A percentile compares a stretch with the other conserved stretches of the same genome.
phyloP scores from a whole-genome alignment of 768 basidiomycete genomes.

The Paxillus involutus region DNA sequence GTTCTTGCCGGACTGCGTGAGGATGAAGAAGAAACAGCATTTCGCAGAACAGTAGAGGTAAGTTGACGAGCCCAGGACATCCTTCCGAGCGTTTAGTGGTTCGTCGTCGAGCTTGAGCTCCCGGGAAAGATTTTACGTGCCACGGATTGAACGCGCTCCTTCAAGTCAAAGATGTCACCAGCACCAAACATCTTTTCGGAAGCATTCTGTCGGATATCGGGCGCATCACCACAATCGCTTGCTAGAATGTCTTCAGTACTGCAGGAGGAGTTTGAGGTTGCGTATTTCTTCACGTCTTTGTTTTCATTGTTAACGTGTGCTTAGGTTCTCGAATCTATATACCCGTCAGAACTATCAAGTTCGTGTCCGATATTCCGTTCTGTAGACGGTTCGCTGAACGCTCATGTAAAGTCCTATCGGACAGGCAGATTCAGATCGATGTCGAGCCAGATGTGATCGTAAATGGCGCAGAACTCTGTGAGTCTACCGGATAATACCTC shows the following conservation, averaged over 20 bases:
- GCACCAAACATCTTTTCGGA: constrained; percentile 11
- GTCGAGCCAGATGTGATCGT: constrained; percentile 83
- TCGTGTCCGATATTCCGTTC: constrained; percentile 44
- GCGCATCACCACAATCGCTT: constrained; percentile 3
- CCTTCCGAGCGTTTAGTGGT: not conserved
- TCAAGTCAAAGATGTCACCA: constrained; percentile 6
- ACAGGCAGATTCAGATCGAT: constrained; percentile 77
- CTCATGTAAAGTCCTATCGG: constrained; percentile 75
- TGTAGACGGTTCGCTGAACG: constrained; percentile 43
- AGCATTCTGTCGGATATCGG: constrained; percentile 25
- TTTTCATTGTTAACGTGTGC: constrained; percentile 6
- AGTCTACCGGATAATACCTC: constrained; percentile 19
- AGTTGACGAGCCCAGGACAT: constrained; percentile 24
- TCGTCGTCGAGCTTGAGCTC: not conserved
- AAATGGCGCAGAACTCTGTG: constrained; percentile 59
- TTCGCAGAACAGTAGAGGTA: constrained; percentile 12
- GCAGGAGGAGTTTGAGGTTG: constrained; percentile 89
- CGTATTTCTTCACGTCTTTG: constrained; percentile 8
- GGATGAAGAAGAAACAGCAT: not conserved
- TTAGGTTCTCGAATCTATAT: constrained; percentile 95
- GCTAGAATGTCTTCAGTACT: constrained; percentile 59
- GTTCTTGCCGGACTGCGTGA: not conserved
- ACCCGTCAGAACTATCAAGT: constrained; percentile 92
- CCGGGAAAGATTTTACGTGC: not conserved
- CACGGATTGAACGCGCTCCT: not conserved